Evolutionary conservation across 2,329 filamentous ascomycete species (phyloP).

Genomic region (Magnaporthiopsis rhizophila): DNA sequence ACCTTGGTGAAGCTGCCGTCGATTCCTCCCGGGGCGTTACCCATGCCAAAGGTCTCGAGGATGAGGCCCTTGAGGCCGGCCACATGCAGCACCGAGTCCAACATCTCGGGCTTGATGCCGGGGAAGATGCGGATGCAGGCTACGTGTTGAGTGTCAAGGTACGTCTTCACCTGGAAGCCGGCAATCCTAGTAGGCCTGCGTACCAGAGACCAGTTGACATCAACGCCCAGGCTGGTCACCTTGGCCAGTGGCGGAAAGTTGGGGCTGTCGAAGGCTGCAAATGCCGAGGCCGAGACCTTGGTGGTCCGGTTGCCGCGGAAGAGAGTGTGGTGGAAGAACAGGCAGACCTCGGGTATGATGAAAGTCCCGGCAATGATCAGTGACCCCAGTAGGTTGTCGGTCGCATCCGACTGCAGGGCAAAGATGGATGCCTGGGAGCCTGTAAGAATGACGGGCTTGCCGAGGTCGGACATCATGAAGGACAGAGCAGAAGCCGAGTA

Average conservation of each 20-base stretch:
- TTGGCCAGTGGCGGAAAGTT: constrained; percentile 75
- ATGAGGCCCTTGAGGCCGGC: constrained; percentile 75
- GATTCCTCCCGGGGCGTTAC: constrained; percentile 77
- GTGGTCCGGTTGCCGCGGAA: constrained; percentile 84
- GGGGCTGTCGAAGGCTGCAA: constrained; percentile 82
- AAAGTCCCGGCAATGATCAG: constrained; percentile 88
- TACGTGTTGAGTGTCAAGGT: constrained; percentile 79
- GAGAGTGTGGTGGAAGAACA: constrained; percentile 89
- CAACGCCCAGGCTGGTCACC: constrained; percentile 72
- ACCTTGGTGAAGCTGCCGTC: constrained; percentile 74
- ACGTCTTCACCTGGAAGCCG: constrained; percentile 65
- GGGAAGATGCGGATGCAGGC: constrained; percentile 86
- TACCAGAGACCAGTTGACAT: constrained; percentile 73
- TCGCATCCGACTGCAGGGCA: constrained; percentile 81
- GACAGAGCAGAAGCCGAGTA: constrained; percentile 87
- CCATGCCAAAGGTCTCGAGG: constrained; percentile 87
- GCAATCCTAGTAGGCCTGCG: constrained; percentile 66
- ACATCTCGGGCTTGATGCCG: constrained; percentile 87
- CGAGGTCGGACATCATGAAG: constrained; percentile 87
- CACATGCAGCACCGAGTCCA: constrained; percentile 72
- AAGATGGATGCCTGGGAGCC: constrained; percentile 81
- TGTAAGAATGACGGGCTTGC: constrained; percentile 85
- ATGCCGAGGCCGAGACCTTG: constrained; percentile 80
- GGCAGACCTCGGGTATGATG: constrained; percentile 83
- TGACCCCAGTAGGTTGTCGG: constrained; percentile 81